A percentile compares a stretch with the other conserved stretches of the same genome.
These are phyloP conservation scores for Leccinum olivaceoglutinosum DNA, from an alignment of 1,284 basidiomycete genomes.

Conservation along the genomic window DNA sequence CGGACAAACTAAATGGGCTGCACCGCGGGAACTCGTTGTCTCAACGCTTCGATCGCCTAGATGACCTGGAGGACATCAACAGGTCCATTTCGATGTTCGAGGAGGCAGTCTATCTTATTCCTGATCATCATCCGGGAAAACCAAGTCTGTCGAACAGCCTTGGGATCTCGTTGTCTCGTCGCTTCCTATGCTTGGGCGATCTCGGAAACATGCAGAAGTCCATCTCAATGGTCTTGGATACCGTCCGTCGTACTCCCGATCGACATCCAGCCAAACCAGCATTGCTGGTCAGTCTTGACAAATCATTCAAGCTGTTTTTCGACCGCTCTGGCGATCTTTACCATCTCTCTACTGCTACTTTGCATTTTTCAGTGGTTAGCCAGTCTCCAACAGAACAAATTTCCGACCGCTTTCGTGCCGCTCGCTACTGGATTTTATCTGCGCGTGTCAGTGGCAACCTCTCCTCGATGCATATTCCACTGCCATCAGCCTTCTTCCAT, in stretches of 20 bases:
- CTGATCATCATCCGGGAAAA: neutral
- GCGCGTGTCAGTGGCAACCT: neutral
- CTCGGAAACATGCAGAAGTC: neutral
- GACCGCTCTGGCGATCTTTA: neutral
- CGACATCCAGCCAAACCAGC: neutral
- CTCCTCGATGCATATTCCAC: neutral
- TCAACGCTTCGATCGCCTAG: neutral
- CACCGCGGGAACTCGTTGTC: neutral
- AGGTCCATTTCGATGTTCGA: neutral
- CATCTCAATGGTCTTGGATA: neutral
- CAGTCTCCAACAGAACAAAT: neutral
- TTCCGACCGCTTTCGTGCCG: neutral
- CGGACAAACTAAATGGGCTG: neutral
- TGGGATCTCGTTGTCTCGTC: neutral
- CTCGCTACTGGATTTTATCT: neutral
- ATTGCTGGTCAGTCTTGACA: neutral
- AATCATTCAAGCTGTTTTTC: neutral
- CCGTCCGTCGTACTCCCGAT: neutral
- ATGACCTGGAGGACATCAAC: neutral
- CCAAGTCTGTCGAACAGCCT: neutral
- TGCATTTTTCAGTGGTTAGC: neutral
- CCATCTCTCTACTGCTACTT: neutral
- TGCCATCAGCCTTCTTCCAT: conserved; percentile 3
- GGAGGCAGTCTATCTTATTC: neutral
- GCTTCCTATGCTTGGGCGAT: neutral